Conservation (phyloP, 768 basidiomycete genomes). For the Russula sp. region DNA sequence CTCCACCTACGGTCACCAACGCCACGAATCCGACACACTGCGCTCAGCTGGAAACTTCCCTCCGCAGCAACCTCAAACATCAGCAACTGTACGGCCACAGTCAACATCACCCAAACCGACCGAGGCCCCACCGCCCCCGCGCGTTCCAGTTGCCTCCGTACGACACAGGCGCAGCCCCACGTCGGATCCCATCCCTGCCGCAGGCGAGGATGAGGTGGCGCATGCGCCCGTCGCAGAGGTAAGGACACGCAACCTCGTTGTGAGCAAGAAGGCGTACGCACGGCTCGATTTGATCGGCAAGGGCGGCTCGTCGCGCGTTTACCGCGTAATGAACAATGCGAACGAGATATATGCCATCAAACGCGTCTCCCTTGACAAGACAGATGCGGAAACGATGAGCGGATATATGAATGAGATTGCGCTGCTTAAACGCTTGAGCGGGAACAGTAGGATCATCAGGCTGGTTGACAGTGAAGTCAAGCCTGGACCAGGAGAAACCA, state of each 20-base stretch:
- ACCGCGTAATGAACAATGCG: slow-evolving; percentile 74
- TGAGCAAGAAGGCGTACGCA: slow-evolving; percentile 77
- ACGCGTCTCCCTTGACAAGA: slow-evolving; percentile 84
- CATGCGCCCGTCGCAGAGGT: slow-evolving; percentile 23
- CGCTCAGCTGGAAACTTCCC: slow-evolving; percentile 44
- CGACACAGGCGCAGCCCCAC: slow-evolving; percentile 69
- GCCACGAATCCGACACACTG: slow-evolving; percentile 75
- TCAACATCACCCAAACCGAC: slow-evolving; percentile 24
- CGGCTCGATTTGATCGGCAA: slow-evolving; percentile 88
- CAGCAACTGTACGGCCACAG: slow-evolving; percentile 16
- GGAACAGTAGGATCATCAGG: slow-evolving; percentile 89
- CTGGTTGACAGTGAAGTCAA: slow-evolving; percentile 89
- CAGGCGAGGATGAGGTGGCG: slow-evolving; percentile 41
- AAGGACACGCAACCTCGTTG: slow-evolving; percentile 28
- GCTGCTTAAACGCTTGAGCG: slow-evolving; percentile 87
- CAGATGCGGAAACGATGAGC: slow-evolving; percentile 83
- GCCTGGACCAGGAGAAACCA: slow-evolving; percentile 62
- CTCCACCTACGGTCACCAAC: slow-evolving; percentile 49
- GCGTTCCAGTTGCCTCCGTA: slow-evolving; percentile 11
- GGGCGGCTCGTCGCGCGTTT: slow-evolving; percentile 95
- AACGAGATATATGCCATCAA: slow-evolving; percentile 90
- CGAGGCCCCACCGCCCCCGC: slow-evolving; percentile 18
- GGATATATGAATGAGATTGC: slow-evolving; percentile 97
- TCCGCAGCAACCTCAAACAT: slow-evolving; percentile 4
- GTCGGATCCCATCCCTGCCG: slow-evolving; percentile 43